phyloP scores from a whole-genome alignment of 1,139 yeast species.

The Kodamaea anthophila region DNA sequence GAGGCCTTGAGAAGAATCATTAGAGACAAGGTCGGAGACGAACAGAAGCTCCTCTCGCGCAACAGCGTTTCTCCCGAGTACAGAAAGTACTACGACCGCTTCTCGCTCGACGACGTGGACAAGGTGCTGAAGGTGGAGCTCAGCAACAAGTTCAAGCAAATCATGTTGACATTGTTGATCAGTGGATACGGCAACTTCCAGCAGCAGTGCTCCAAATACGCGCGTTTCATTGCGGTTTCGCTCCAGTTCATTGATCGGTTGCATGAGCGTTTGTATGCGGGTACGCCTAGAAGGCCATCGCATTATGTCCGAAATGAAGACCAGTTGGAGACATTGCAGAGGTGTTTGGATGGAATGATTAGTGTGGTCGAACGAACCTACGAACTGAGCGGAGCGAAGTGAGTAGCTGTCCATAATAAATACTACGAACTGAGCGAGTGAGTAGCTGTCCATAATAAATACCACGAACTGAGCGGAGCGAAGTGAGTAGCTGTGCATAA shows the following conservation, averaged over 20 bases:
- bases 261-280: slow-evolving; percentile 17
- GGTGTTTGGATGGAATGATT: slow-evolving; percentile 22
- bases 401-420: too few species aligned
- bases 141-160: slow-evolving; percentile 25
- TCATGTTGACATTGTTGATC: slow-evolving; percentile 29
- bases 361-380: too few species aligned
- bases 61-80: slow-evolving; percentile 14
- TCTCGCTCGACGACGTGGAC: slow-evolving; percentile 26
- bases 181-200: slow-evolving; percentile 25
- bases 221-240: slow-evolving; percentile 20
- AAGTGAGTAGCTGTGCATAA: too few species aligned
- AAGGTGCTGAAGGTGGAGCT: slow-evolving; percentile 20
- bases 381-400: too few species aligned
- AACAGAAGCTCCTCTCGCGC: slow-evolving; percentile 4
- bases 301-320: slow-evolving; percentile 10
- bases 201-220: slow-evolving; percentile 18
- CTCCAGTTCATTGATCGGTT: slow-evolving; percentile 23
- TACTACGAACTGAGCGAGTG: too few species aligned
- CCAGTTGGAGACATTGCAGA: slow-evolving; percentile 10
- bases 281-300: slow-evolving; percentile 10
- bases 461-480: too few species aligned
- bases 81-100: slow-evolving; percentile 18
- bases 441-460: too few species aligned
- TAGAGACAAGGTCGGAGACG: slow-evolving; percentile 9
- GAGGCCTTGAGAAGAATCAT: slow-evolving; percentile 7